These are phyloP conservation scores for Lactuca sativa DNA, from an alignment of 129 eudicot species.

Conservation along the genomic window DNA sequence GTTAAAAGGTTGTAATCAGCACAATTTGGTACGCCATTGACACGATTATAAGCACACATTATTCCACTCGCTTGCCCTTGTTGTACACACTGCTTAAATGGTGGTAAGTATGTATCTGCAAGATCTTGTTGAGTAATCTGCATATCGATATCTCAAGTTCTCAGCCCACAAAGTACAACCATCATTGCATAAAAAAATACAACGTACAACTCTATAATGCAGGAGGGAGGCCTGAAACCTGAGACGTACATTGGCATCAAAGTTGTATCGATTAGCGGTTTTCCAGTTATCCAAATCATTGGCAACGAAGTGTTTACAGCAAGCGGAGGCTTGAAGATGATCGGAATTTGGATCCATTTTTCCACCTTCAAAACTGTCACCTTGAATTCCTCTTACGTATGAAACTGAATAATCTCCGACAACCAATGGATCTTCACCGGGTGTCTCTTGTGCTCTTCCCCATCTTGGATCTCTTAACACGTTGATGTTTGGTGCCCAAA, in stretches of 20 bases:
- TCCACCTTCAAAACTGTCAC: slow-evolving; percentile 62
- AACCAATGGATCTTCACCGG: slow-evolving; percentile 73
- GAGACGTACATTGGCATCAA: slow-evolving; percentile 61
- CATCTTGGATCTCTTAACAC: slow-evolving; percentile 75
- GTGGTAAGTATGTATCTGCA: slow-evolving; percentile 75
- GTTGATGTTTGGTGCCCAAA: slow-evolving; percentile 82
- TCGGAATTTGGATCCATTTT: slow-evolving; percentile 31
- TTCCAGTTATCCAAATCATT: slow-evolving; percentile 77
- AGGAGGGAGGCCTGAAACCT: slow-evolving; percentile 27
- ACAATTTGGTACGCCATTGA: slow-evolving; percentile 84
- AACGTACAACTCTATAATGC: neutral
- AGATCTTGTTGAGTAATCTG: slow-evolving; percentile 75
- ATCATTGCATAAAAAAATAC: neutral
- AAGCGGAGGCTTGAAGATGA: slow-evolving; percentile 71
- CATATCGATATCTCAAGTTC: neutral
- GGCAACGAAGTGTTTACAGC: slow-evolving; percentile 82
- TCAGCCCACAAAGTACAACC: slow-evolving; percentile 11
- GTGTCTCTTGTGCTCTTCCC: slow-evolving; percentile 88
- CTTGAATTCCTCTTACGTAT: slow-evolving; percentile 75
- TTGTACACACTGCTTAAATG: slow-evolving; percentile 64
- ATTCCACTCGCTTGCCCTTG: slow-evolving; percentile 66
- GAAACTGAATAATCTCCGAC: slow-evolving; percentile 59
- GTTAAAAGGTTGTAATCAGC: slow-evolving; percentile 82
- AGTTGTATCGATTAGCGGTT: slow-evolving; percentile 43
- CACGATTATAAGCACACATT: slow-evolving; percentile 90